Base-by-base conservation (phyloP, 352 stramenopile genomes). In the Hyaloperonospora arabidopsidis region DNA sequence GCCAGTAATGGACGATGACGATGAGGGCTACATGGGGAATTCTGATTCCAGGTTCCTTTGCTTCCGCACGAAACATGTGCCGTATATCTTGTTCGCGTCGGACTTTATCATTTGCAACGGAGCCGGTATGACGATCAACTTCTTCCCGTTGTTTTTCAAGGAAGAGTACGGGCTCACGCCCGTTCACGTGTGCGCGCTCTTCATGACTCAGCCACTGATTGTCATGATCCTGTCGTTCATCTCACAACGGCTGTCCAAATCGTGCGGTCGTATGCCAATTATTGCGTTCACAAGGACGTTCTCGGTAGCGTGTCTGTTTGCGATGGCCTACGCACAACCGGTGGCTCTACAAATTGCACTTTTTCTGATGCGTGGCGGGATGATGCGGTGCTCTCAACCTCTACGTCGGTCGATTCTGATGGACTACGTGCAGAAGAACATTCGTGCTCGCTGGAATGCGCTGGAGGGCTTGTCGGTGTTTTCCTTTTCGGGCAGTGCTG, bases 381-480 rank as follows among this genome's bases (percentile, higher is more conserved):
- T 87, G 74, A 91, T 91, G 81, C 78, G 81, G 34, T 91, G 81
- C 52, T 91, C 81, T 23, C 78, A 91, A 61, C 81, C 81, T 23
- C 60, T 91, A 39, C 77, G 81, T 25, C 78, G 78, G 1, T 89
- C 81, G 12, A 70, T 91, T 13, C 59, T 91, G 44, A 91, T 91
- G 81, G 81, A 91, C 52, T 84, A 77, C 57, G 81, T 91, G 34
- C 77, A 70, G 19, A 80, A 84, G 59, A 68, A 84, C 44, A 68
- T 87, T 47, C 81, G 81, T 34, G 81, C 76, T 21, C 38, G 38
- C 38, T 44, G 38, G 38, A 44, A 84, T 40, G 78, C 79, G 18
- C 63, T 89, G 13, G 75, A 89, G 44, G 74, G 74, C 8, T 54
- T 92, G 40, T 76, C 79, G 1, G 67, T 70, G 48, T 79, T 84